Base-by-base conservation (phyloP, 805 yeast genomes). In the Barnettozyma vustinii region DNA sequence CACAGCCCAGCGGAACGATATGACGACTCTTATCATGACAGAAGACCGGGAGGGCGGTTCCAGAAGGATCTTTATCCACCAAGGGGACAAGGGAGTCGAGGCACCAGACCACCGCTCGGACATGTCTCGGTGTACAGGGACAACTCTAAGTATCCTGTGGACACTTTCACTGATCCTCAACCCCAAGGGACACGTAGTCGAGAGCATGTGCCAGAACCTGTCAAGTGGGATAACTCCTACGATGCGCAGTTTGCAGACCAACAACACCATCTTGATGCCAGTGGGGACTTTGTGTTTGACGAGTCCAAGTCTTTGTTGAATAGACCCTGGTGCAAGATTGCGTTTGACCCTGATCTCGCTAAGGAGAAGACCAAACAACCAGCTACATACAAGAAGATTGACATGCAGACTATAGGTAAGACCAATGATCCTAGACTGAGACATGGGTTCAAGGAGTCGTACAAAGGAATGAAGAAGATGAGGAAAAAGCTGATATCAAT, bases 301-400 rank as follows among this genome's bases (percentile, higher is more conserved):
- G 18, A 35, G 23, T 9, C 42, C 1, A 25, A 25, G 15, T 52
- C 58, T 2, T 49, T 51, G 25, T 13, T 48, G 9, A 16, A 41
- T 3, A 59, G 51, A 40, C 42, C 52, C 46, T 65, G 68, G 46
- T 74, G 69, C 56, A 72, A 66, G 51, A 77, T 80, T 0, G 52
- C 69, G 2, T 79, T 77, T 56, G 87, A 82, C 56, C 79, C 80
- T 2, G 77, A 73, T 21, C 50, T 73, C 5, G 70, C 71, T 48
- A 78, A 76, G 54, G 71, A 74, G 32, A 66, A 67, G 39, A 56
- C 68, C 3, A 64, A 67, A 39, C 77, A 64, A 25, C 49, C 59
- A 20, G 61, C 66, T 3, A 60, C 68, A 10, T 63, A 66, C 36
- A 69, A 74, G 27, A 67, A 68, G 44, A 47, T 58, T 32, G 65